A percentile compares a stretch with the other conserved stretches of the same genome.
Conservation (phyloP, 441 rosid genomes). For the Heliophila coronopifolia region DNA sequence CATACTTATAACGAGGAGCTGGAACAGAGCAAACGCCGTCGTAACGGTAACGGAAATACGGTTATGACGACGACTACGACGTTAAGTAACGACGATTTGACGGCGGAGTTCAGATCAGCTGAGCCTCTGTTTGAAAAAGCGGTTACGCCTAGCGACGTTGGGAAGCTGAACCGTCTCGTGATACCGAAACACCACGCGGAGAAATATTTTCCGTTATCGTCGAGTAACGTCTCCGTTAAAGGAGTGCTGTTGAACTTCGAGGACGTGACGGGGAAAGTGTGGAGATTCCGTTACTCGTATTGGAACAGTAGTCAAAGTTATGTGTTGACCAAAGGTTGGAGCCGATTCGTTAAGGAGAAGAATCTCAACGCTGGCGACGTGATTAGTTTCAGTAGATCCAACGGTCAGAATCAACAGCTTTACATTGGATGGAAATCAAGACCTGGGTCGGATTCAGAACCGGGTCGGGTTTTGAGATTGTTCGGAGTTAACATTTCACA, state of each 20-base stretch:
- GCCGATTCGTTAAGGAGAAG: conserved; percentile 85
- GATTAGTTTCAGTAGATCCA: conserved; percentile 70
- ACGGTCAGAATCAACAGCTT: conserved; percentile 63
- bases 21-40: conserved; percentile 55
- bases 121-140: conserved; percentile 74
- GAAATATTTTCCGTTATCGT: conserved; percentile 64
- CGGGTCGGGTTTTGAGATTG: conserved; percentile 42
- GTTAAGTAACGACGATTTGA: too few species aligned
- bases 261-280: conserved; percentile 77
- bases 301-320: conserved; percentile 98
- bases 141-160: conserved; percentile 88
- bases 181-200: conserved; percentile 96
- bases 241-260: conserved; percentile 71
- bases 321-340: conserved; percentile 95
- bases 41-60: conserved; percentile 16
- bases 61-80: conserved; percentile 16
- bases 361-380: conserved; percentile 83
- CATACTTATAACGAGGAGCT: conserved; percentile 83
- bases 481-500: conserved; percentile 84
- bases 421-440: conserved; percentile 60
- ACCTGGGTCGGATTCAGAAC: conserved; percentile 28
- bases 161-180: conserved; percentile 86
- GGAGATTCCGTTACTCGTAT: conserved; percentile 86
- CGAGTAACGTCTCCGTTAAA: conserved; percentile 35
- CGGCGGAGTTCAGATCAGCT: conserved; percentile 36